Percentiles rank a stretch among this genome's conserved stretches.
Evolutionary conservation across 768 basidiomycete genomes (phyloP).

Genomic region (Rhodosporidiobolus odoratus): DNA sequence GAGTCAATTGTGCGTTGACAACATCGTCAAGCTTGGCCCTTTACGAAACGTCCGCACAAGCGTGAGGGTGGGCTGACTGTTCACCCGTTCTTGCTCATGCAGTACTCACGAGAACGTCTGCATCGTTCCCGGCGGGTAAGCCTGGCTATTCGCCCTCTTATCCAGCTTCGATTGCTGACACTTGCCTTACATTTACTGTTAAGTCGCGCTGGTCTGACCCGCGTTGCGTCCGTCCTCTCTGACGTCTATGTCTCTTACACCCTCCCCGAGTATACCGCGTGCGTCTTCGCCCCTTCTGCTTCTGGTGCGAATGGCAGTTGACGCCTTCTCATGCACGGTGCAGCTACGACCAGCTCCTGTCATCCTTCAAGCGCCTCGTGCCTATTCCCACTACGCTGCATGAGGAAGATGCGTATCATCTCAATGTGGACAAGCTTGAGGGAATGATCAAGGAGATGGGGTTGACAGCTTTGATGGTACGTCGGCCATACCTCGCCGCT

Average conservation of each 20-base stretch:
- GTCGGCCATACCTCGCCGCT: neutral
- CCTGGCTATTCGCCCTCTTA: neutral
- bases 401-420: constrained; percentile 29
- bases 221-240: constrained; percentile 84
- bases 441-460: constrained; percentile 29
- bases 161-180: neutral
- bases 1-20: constrained; percentile 58
- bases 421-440: constrained; percentile 65
- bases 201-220: constrained; percentile 64
- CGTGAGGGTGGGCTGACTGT: too few relatives aligned
- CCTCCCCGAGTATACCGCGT: constrained; percentile 87
- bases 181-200: neutral
- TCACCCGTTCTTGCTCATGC: neutral
- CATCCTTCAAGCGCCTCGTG: constrained; percentile 36
- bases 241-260: constrained; percentile 58
- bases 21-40: constrained; percentile 4
- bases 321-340: constrained; percentile 6
- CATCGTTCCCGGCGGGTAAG: constrained; percentile 86
- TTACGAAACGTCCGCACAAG: too few relatives aligned
- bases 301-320: neutral
- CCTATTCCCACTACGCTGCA: constrained; percentile 38
- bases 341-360: constrained; percentile 40
- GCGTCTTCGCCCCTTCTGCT: constrained; percentile 44
- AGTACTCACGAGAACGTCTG: constrained; percentile 69
- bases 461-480: constrained; percentile 14